Evolutionary conservation across 495 filamentous ascomycete species (phyloP).

Genomic region (Lasiosphaeris hirsuta): DNA sequence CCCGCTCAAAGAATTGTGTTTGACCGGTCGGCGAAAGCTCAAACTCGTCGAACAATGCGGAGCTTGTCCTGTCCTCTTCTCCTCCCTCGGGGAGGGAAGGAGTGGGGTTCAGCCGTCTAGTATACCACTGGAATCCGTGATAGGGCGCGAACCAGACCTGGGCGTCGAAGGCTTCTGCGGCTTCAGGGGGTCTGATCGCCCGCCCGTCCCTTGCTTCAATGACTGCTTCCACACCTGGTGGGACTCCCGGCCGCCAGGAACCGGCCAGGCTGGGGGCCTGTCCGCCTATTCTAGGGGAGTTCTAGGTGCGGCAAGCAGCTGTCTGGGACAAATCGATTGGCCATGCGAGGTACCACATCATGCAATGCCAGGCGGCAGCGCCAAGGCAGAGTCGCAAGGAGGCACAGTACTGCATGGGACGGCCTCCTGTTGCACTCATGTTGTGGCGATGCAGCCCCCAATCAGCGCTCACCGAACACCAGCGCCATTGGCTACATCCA

Average conservation of each 20-base stretch:
- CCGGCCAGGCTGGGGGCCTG: too few species aligned
- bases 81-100: background rate
- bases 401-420: background rate
- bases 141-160: conserved; percentile 5
- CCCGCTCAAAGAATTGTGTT: conserved; percentile 4
- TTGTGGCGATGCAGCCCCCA: background rate
- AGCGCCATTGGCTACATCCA: too few species aligned
- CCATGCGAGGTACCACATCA: background rate
- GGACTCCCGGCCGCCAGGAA: too few species aligned
- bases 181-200: background rate
- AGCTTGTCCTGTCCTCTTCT: too few species aligned
- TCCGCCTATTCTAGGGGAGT: too few species aligned
- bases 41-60: background rate
- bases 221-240: too few species aligned
- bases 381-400: conserved; percentile 4
- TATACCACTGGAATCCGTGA: background rate
- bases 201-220: too few species aligned
- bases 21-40: background rate
- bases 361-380: background rate
- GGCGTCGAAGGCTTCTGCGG: background rate
- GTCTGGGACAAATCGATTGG: too few species aligned
- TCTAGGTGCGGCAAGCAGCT: too few species aligned
- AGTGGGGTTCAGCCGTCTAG: background rate
- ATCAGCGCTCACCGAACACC: too few species aligned
- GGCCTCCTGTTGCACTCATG: conserved; percentile 4